Evolutionary conservation across 441 rosid species (phyloP).

Genomic region (Raphanus hybrid): DNA sequence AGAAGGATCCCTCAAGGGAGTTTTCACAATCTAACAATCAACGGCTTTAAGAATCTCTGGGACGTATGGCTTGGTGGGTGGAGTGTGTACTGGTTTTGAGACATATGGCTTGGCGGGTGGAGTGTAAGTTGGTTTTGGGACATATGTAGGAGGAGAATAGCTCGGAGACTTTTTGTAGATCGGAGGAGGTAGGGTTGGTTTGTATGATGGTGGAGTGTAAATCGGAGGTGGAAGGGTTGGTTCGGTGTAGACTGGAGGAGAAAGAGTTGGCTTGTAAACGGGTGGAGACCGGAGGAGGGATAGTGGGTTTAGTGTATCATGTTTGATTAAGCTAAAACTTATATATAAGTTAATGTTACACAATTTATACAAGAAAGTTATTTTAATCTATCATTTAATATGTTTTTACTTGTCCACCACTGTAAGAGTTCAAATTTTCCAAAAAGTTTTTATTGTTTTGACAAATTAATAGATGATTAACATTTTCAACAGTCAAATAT

Average conservation of each 20-base stretch:
- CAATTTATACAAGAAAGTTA: too few species aligned
- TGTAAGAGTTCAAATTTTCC: too few species aligned
- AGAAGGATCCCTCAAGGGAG: too few species aligned
- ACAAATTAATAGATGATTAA: too few species aligned
- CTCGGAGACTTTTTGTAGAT: slow-evolving; percentile 7
- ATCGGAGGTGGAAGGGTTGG: background rate
- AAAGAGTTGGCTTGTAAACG: background rate
- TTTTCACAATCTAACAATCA: too few species aligned
- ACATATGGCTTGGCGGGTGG: slow-evolving; percentile 31
- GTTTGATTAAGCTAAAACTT: too few species aligned
- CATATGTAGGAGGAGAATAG: slow-evolving; percentile 2
- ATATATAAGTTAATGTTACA: too few species aligned
- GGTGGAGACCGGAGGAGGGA: background rate
- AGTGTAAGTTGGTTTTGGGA: slow-evolving; percentile 15
- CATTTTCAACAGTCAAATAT: too few species aligned
- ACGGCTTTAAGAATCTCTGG: slow-evolving; percentile 36
- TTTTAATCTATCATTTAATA: too few species aligned
- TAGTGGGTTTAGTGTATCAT: slow-evolving; percentile 7
- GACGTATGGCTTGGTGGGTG: slow-evolving; percentile 36
- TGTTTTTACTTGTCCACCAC: too few species aligned
- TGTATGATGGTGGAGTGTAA: background rate
- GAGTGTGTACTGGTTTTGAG: slow-evolving; percentile 33
- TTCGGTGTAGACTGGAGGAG: slow-evolving; percentile 13
- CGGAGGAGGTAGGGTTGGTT: background rate
- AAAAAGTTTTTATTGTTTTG: too few species aligned